Percentiles rank a stretch among this genome's conserved stretches.
These are phyloP conservation scores for Blyttiomyces sp. DNA, from an alignment of 371 early-diverging fungal species.

Conservation along the genomic window DNA sequence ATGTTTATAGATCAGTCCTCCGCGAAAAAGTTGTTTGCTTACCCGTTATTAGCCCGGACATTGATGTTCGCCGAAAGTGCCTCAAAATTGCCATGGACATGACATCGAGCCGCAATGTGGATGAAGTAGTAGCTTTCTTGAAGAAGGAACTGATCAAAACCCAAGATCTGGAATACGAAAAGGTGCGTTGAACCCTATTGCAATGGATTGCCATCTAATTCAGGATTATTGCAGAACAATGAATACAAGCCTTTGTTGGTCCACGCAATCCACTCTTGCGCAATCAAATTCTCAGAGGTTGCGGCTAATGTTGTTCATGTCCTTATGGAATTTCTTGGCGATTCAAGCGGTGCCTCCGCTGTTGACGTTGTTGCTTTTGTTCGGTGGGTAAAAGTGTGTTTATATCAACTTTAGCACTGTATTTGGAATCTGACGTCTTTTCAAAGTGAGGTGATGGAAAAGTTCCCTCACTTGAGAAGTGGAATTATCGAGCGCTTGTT, in stretches of 20 bases:
- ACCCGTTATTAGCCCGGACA: conserved; percentile 75
- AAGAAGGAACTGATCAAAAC: conserved; percentile 92
- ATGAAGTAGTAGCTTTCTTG: conserved; percentile 87
- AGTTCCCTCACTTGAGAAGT: conserved; percentile 81
- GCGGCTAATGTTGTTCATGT: conserved; percentile 92
- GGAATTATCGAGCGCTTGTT: conserved; percentile 76
- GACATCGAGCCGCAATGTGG: conserved; percentile 85
- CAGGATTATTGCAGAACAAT: conserved; percentile 53
- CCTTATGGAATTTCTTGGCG: conserved; percentile 89
- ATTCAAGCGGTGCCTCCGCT: conserved; percentile 85
- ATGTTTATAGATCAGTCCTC: conserved; percentile 36
- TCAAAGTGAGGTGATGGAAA: conserved; percentile 86
- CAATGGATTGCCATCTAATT: neutral
- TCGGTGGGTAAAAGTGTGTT: conserved; percentile 44
- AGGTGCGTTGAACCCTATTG: conserved; percentile 40
- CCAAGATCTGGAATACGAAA: conserved; percentile 84
- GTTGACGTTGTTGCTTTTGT: conserved; percentile 95
- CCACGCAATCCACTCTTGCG: conserved; percentile 93
- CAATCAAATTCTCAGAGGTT: conserved; percentile 91
- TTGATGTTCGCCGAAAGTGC: conserved; percentile 91
- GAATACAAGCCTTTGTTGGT: conserved; percentile 93
- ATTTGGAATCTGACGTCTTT: no score
- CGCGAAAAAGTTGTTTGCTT: neutral
- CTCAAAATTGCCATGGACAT: conserved; percentile 84
- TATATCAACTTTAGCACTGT: neutral